Evolutionary conservation across 1,284 basidiomycete genomes (phyloP).

Genomic region (Ceratobasidium theobromae): DNA sequence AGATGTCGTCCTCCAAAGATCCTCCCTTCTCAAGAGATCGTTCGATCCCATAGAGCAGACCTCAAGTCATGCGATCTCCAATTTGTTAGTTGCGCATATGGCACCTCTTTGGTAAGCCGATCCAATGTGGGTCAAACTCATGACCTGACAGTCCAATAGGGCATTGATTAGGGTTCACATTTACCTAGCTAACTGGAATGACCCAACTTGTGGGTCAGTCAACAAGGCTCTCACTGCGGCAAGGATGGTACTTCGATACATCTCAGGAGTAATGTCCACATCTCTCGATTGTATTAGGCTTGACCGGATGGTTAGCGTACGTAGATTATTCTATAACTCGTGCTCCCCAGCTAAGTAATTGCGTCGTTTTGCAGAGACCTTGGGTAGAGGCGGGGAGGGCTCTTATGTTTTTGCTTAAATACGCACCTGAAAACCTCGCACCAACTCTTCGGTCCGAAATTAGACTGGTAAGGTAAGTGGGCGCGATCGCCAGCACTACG

Average conservation of each 20-base stretch:
- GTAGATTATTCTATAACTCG: neutral
- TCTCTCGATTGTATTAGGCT: slow-evolving; percentile 1
- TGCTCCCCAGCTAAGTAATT: neutral
- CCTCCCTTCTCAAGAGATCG: neutral
- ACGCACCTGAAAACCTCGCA: slow-evolving; percentile 19
- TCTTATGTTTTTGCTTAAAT: neutral
- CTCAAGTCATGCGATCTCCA: slow-evolving; percentile 1
- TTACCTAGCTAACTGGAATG: slow-evolving; percentile 8
- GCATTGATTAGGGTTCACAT: neutral
- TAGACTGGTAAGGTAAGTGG: neutral
- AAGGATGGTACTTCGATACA: neutral
- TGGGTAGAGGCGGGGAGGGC: neutral
- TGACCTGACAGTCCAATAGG: neutral
- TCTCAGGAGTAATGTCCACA: neutral
- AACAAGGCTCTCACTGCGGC: slow-evolving; percentile 6
- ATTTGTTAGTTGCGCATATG: slow-evolving; percentile 16
- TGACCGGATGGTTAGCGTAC: slow-evolving; percentile 2
- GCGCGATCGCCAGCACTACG: neutral
- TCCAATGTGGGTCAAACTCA: neutral
- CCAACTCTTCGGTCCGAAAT: slow-evolving; percentile 18
- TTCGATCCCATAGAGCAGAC: slow-evolving; percentile 11
- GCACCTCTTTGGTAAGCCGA: slow-evolving; percentile 11
- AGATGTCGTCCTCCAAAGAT: neutral
- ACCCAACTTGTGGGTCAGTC: slow-evolving; percentile 15
- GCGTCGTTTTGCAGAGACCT: neutral